Conservation (phyloP, 208 protist genomes). For the Porcisia hertigi region DNA sequence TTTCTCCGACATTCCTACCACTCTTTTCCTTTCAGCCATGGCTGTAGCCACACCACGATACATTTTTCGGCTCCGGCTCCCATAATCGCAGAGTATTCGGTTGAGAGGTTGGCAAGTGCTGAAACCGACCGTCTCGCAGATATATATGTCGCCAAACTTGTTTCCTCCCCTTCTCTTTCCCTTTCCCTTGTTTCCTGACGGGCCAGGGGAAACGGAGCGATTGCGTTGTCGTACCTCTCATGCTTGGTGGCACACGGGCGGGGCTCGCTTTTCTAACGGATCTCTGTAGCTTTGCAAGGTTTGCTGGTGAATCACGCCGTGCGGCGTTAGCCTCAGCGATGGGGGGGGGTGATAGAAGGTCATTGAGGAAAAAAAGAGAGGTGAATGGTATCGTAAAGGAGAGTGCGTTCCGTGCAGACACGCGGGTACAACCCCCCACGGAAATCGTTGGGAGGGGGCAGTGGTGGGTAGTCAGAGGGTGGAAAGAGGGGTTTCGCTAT, state of each 20-base stretch:
- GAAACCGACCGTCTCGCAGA: not conserved
- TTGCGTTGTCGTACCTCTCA: not conserved
- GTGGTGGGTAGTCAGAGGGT: not conserved
- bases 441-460: not conserved
- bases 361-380: not conserved
- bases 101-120: not conserved
- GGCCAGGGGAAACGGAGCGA: no score
- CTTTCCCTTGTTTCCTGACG: not conserved
- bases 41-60: not conserved
- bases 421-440: not conserved
- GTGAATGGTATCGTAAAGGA: not conserved
- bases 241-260: not conserved
- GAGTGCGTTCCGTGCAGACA: not conserved
- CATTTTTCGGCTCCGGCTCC: not conserved
- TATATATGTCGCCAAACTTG: not conserved
- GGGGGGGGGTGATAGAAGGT: not conserved
- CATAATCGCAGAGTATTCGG: not conserved
- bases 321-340: not conserved
- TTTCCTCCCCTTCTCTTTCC: not conserved
- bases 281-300: not conserved
- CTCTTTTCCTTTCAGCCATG: not conserved
- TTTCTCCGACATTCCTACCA: not conserved
- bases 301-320: not conserved
- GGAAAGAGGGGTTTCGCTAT: not conserved
- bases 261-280: not conserved